Evolutionary conservation across 2,329 filamentous ascomycete species (phyloP).

Genomic region (Talaromyces amestolkiae): DNA sequence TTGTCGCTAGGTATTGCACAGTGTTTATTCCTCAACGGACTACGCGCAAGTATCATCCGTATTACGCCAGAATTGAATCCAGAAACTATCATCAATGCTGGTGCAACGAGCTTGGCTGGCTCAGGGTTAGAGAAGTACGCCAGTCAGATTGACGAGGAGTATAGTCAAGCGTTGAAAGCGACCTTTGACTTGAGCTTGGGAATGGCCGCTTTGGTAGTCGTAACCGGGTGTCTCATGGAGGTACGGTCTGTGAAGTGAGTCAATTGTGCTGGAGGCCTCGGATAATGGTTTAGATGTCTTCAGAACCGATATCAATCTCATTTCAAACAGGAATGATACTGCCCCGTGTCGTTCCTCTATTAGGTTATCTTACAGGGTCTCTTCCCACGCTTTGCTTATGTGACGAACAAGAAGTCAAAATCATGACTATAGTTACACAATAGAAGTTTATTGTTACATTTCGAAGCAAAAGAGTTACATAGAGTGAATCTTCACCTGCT

Average conservation of each 20-base stretch:
- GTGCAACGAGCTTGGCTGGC: conserved; percentile 4
- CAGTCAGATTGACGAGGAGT: background rate
- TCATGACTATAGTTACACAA: background rate
- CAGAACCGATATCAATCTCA: background rate
- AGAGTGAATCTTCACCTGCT: background rate
- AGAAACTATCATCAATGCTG: background rate
- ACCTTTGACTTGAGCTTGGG: background rate
- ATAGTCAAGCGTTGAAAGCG: background rate
- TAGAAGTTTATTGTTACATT: background rate
- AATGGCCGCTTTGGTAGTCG: background rate
- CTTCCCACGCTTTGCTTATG: background rate
- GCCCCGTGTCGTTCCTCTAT: background rate
- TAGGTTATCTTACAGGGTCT: background rate
- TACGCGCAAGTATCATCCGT: background rate
- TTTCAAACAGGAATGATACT: background rate
- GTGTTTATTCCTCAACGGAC: background rate
- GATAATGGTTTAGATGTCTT: background rate
- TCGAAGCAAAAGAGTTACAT: background rate
- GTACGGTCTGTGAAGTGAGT: background rate
- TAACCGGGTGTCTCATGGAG: background rate
- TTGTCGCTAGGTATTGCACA: conserved; percentile 28
- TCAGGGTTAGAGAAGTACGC: conserved; percentile 1
- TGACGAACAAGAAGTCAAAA: background rate
- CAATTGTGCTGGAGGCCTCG: background rate
- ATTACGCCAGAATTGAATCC: background rate